Conservation (phyloP, 2,329 filamentous ascomycete species). For the Beauveria rudraprayagi region DNA sequence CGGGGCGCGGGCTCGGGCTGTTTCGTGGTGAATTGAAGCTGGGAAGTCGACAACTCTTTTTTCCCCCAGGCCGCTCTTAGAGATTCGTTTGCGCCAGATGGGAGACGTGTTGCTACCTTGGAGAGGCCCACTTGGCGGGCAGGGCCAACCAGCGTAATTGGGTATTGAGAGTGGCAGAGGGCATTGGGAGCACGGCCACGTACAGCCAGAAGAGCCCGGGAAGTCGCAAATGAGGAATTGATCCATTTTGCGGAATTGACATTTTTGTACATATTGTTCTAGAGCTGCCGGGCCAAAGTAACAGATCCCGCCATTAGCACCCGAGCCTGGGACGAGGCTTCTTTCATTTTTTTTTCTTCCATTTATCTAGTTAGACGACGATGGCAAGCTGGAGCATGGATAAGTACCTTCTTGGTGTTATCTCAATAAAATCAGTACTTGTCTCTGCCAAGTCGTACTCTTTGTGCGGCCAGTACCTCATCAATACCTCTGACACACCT, state of each 20-base stretch:
- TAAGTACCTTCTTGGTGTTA: background rate
- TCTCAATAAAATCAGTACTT: background rate
- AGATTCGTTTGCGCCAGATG: slow-evolving; percentile 11
- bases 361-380: no score
- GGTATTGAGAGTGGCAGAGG: background rate
- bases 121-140: slow-evolving; percentile 7
- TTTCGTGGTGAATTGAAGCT: slow-evolving; percentile 9
- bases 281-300: background rate
- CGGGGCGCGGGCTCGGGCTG: background rate
- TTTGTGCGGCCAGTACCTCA: background rate
- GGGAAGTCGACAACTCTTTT: slow-evolving; percentile 5
- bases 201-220: background rate
- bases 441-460: background rate
- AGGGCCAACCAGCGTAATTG: slow-evolving; percentile 6
- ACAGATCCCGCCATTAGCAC: background rate
- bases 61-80: slow-evolving; percentile 9
- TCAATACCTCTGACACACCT: background rate
- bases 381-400: background rate
- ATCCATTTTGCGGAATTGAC: background rate
- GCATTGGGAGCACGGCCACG: background rate
- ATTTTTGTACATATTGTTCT: background rate
- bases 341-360: no score
- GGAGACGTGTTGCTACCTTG: slow-evolving; percentile 11
- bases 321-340: background rate
- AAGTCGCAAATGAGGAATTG: background rate